Base-by-base conservation (phyloP, 768 basidiomycete species). In the Boletus speciosus region DNA sequence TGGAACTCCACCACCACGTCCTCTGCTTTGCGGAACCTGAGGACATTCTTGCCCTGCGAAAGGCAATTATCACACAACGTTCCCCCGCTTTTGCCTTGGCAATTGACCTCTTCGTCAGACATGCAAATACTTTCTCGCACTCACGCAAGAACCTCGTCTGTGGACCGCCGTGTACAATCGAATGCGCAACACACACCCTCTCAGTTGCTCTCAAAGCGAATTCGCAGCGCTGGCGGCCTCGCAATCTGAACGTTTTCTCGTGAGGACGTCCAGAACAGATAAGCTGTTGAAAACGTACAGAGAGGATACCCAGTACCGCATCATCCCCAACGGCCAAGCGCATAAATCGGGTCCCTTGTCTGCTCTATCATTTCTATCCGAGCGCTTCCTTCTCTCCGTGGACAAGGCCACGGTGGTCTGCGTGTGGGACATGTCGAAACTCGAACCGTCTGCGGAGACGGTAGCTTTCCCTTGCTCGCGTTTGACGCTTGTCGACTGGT, bases 401-500 rank as follows among this genome's bases (percentile, higher is more conserved):
- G 49, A 58, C 32, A 4, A 36, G 9, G 25, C 49, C 16, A 47
- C 58, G 21, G 32, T 40, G 6, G 54, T 59, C 36, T 56, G 46
- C 15, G 29, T 66, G 27, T 66, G 62, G 60, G 56, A 58, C 32
- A 29, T 54, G 3, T 41, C 29, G 25, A 53, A 49, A 29, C 29
- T 46, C 3, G 31, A 19, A 4, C 49, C 51, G 10, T 54, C 49
- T 38, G 27, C n/a, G 5, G 25, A 29, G 4, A 34, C 32, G 4
- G 56, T 43, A 19, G 42, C 47, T 1, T 44, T 44, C 29, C 59
- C 57, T 15, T 45, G 49, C 45, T 46, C 35, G 1, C 42, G 47
- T 21, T 41, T 60, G 49, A 32, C 41, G 12, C 60, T 61, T 1
- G 36, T 45, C 19, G n/a, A 16, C 3, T 58, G 61, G 61, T 10